Conservation (phyloP, 371 early-diverging fungal genomes). For the Apophysomyces trapeziformis region DNA sequence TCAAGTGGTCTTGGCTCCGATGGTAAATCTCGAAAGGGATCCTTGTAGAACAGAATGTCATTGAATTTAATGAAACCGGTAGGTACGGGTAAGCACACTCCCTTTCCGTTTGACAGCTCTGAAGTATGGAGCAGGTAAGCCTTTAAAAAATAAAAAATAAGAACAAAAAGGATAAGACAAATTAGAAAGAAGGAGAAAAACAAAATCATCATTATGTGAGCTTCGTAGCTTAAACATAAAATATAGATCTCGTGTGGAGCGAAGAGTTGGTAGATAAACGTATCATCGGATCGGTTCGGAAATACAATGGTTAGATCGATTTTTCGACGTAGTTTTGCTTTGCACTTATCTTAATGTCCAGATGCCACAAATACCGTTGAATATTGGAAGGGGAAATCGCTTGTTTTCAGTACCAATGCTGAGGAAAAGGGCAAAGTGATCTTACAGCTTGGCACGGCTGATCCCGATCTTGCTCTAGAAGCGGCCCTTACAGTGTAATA, state of each 20-base stretch:
- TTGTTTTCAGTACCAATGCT: constrained; percentile 69
- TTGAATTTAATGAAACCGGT: neutral
- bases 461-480: constrained; percentile 83
- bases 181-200: too few species aligned
- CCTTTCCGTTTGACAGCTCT: constrained; percentile 87
- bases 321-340: neutral
- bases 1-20: constrained; percentile 86
- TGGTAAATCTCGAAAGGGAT: constrained; percentile 57
- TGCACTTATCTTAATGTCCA: constrained; percentile 20
- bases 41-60: neutral
- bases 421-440: constrained; percentile 69
- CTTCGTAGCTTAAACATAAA: neutral
- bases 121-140: constrained; percentile 86
- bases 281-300: constrained; percentile 80
- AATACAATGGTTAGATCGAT: constrained; percentile 64
- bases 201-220: too few species aligned
- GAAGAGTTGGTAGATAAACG: constrained; percentile 92
- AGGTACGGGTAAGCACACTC: constrained; percentile 86
- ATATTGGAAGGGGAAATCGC: constrained; percentile 60
- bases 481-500: constrained; percentile 84
- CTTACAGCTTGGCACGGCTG: constrained; percentile 84
- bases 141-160: neutral
- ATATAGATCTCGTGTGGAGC: constrained; percentile 85
- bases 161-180: neutral
- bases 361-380: constrained; percentile 72